phyloP scores from a whole-genome alignment of 108 stramenopile species.

The Pseudonitzschia multistriata region DNA sequence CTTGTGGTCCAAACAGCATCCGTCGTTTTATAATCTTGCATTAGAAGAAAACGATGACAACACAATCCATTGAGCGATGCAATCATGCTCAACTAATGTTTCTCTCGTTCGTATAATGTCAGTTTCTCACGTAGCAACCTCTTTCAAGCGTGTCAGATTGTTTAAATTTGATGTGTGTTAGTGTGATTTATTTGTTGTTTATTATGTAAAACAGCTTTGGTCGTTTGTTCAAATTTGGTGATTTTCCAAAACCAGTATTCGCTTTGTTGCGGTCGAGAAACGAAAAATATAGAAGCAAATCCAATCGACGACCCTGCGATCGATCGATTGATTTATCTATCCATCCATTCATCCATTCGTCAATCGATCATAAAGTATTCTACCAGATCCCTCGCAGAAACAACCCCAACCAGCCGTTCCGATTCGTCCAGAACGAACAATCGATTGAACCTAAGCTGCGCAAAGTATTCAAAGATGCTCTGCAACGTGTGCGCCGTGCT shows the following conservation, averaged over 20 bases:
- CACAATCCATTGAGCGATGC: no score
- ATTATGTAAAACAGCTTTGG: not conserved
- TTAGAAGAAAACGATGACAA: no score
- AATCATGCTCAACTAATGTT: no score
- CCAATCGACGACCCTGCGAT: no score
- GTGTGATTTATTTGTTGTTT: slow-evolving; percentile 1
- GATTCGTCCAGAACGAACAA: slow-evolving; percentile 79
- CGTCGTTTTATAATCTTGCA: no score
- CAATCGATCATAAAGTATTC: slow-evolving; percentile 81
- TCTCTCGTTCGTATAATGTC: not conserved
- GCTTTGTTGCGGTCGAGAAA: not conserved
- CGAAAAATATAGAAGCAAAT: no score
- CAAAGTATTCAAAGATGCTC: slow-evolving; percentile 90
- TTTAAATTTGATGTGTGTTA: not conserved
- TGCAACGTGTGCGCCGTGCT: slow-evolving; percentile 74
- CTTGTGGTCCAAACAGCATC: no score
- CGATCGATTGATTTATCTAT: no score
- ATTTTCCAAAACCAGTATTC: not conserved
- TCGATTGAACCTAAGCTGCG: slow-evolving; percentile 84
- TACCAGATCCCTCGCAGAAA: slow-evolving; percentile 83
- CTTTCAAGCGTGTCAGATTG: no score
- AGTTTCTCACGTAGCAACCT: no score
- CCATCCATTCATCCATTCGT: not conserved
- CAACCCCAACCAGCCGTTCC: slow-evolving; percentile 79
- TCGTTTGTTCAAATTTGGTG: not conserved